phyloP scores from a whole-genome alignment of 495 filamentous ascomycete species.

The Penicillium coprophilum region DNA sequence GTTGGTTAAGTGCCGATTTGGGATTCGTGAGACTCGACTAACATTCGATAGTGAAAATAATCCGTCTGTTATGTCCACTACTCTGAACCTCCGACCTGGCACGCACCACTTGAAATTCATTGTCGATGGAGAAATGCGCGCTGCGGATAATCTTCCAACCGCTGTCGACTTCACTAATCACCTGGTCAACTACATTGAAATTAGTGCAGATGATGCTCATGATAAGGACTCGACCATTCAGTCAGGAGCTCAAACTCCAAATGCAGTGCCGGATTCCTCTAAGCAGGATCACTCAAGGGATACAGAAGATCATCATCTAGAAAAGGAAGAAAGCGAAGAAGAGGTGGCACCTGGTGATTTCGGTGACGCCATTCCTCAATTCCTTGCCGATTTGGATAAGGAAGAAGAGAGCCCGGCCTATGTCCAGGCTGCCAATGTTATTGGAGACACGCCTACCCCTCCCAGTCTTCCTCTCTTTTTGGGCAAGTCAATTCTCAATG shows the following conservation, averaged over 20 bases:
- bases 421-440: constrained; percentile 65
- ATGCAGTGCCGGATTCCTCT: constrained; percentile 42
- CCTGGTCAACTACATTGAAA: constrained; percentile 95
- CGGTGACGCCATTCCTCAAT: constrained; percentile 69
- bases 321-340: constrained; percentile 48
- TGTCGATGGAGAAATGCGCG: constrained; percentile 88
- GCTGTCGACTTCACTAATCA: constrained; percentile 97
- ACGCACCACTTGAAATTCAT: constrained; percentile 97
- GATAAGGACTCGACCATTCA: constrained; percentile 33
- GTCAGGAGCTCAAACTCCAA: constrained; percentile 45
- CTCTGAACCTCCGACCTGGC: constrained; percentile 79
- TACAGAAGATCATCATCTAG: constrained; percentile 42
- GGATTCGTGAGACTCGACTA: constrained; percentile 5
- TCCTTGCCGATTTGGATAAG: constrained; percentile 80
- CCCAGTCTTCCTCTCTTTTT: constrained; percentile 89
- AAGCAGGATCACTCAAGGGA: constrained; percentile 35
- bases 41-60: constrained; percentile 35
- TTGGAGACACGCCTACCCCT: constrained; percentile 74
- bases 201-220: constrained; percentile 68
- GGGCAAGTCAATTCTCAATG: constrained; percentile 91
- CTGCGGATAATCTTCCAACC: constrained; percentile 81
- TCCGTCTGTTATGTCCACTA: constrained; percentile 63
- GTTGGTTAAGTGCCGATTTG: constrained; percentile 44
- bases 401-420: constrained; percentile 72
- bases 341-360: constrained; percentile 51